A percentile compares a stretch with the other conserved stretches of the same genome.
Conservation (phyloP, 2,329 filamentous ascomycete species). For the Amylocarpus encephaloides region DNA sequence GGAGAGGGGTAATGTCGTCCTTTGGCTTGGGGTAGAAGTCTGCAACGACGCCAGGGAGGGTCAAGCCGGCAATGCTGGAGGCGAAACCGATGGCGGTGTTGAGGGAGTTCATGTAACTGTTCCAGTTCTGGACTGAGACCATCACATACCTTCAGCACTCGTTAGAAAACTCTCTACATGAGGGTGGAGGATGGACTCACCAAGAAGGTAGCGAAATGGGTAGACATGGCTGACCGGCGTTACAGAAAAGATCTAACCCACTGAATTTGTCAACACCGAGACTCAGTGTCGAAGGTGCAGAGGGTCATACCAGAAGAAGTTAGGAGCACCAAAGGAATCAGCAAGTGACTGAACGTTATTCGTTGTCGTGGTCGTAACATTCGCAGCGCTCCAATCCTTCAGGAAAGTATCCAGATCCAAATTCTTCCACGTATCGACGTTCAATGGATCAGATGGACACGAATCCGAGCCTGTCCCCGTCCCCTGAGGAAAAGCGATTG, state of each 20-base stretch:
- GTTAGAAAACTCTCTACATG: not conserved
- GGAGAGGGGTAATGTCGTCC: constrained; percentile 11
- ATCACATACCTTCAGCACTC: constrained; percentile 7
- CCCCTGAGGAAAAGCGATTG: not conserved
- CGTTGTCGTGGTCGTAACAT: constrained; percentile 4
- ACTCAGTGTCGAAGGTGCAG: not conserved
- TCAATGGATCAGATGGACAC: constrained; percentile 5
- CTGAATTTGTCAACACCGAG: not conserved
- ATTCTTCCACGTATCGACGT: constrained; percentile 6
- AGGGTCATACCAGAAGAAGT: constrained; percentile 15
- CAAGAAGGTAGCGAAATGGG: constrained; percentile 13
- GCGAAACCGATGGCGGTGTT: constrained; percentile 15
- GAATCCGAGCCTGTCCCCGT: constrained; percentile 1
- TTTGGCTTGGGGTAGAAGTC: constrained; percentile 11
- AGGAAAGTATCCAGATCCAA: constrained; percentile 11
- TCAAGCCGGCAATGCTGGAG: constrained; percentile 3
- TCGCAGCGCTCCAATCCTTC: not conserved
- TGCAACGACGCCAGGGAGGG: constrained; percentile 5
- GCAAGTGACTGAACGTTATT: constrained; percentile 15
- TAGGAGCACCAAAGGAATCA: constrained; percentile 11
- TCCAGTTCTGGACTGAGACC: constrained; percentile 16
- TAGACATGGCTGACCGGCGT: constrained; percentile 15
- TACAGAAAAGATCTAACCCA: constrained; percentile 14
- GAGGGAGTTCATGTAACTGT: constrained; percentile 16
- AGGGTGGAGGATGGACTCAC: constrained; percentile 2